Evolutionary conservation across 305 asterid genomes (phyloP), one percentile per base, ranked within the genome.

Genomic region (Solanum hybrid): DNA sequence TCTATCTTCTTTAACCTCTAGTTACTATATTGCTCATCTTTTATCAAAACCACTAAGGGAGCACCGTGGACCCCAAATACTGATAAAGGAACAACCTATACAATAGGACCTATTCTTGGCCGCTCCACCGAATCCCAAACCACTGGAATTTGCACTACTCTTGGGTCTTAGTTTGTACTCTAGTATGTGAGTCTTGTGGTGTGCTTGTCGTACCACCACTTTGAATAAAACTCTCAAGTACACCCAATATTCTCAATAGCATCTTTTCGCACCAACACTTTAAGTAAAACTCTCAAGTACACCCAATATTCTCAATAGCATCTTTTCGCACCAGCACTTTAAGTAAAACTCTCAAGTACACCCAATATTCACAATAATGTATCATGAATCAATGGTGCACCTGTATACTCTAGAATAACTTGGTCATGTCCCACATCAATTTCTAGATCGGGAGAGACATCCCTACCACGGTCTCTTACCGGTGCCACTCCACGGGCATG

Each of bases 41-140:
- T 20, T 7, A 20, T 60, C 26, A 20, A 20, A 7, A 60, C 11
- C 4, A 60, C 26, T 20, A 60, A 60, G 10, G 26, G 26, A 17
- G 26, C 26, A 20, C 2, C 1, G 24, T 56, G 4, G 24, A 56
- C 24, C 69, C n/a, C 24, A 17, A 56, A 17, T 56, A 17, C 1
- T 7, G 4, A 17, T 56, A 17, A 0, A 56, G 24, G 69, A 56
- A 17, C 69, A 56, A 56, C 66, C n/a, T 51, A 1, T n/a, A 51
- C 66, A 51, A 0, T 0, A 60, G 0, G 27, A 3, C 5, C 5
- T 22, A 7, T 22, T 3, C n/a, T 17, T 56, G 10, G 69, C 10
- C 10, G 2, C 69, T 4, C 10, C 4, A 56, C 4, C 4, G 69
- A 56, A 56, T 56, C 69, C 69, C 0, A 56, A 56, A 56, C 69